phyloP scores from a whole-genome alignment of 345 rosid species.

The Aquilaria malaccensis region DNA sequence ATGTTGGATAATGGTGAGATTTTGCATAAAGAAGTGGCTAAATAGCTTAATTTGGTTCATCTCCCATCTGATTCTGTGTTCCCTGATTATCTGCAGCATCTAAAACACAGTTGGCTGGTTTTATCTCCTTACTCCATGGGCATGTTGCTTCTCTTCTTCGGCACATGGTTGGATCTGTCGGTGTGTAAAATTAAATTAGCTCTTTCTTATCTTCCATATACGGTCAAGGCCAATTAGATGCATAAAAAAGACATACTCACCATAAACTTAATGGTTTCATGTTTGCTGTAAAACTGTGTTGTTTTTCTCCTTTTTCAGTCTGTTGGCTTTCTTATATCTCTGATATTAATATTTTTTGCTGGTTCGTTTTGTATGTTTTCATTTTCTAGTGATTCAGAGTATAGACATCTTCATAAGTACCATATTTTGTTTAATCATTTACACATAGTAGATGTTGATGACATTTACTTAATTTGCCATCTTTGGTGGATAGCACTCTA shows the following conservation, averaged over 20 bases:
- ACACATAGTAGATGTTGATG: background rate
- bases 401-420: too few species aligned
- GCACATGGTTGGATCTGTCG: slow-evolving; percentile 88
- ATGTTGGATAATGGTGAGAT: slow-evolving; percentile 76
- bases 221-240: too few species aligned
- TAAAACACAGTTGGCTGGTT: slow-evolving; percentile 57
- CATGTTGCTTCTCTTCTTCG: slow-evolving; percentile 76
- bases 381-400: too few species aligned
- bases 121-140: slow-evolving; percentile 74
- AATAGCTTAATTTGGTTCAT: background rate
- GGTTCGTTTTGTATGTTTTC: too few species aligned
- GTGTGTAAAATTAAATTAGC: slow-evolving; percentile 32
- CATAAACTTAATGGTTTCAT: background rate
- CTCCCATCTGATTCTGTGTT: background rate
- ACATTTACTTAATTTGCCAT: too few species aligned
- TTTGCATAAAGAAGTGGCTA: slow-evolving; percentile 2
- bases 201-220: background rate
- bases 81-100: slow-evolving; percentile 47
- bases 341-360: too few species aligned
- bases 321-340: too few species aligned
- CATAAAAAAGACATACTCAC: too few species aligned
- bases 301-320: too few species aligned
- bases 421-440: background rate
- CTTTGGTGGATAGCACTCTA: too few species aligned
- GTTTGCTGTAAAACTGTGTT: background rate